These are phyloP conservation scores for Agaricus blazei DNA, from an alignment of 768 basidiomycete genomes.

Conservation along the genomic window DNA sequence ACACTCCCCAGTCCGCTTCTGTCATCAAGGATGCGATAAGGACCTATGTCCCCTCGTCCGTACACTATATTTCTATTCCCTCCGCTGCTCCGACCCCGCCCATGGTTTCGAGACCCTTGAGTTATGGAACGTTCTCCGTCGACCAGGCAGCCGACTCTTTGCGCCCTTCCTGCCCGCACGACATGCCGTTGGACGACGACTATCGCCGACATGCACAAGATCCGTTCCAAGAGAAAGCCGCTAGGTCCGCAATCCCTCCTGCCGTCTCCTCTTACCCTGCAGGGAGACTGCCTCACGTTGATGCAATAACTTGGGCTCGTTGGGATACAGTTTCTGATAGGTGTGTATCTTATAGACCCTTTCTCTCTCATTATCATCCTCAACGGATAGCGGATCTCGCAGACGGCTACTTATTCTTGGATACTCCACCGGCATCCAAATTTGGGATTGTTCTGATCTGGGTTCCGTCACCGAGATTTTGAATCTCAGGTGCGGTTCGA, in stretches of 20 bases:
- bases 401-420: constrained; percentile 23
- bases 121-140: constrained; percentile 5
- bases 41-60: constrained; percentile 48
- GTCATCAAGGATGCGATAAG: constrained; percentile 24
- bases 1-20: constrained; percentile 1
- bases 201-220: too few relatives aligned
- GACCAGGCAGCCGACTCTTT: background rate
- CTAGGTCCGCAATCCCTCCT: too few relatives aligned
- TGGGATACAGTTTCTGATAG: constrained; percentile 5
- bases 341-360: background rate
- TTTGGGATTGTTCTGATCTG: constrained; percentile 59
- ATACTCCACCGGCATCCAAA: constrained; percentile 45
- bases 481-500: constrained; percentile 30
- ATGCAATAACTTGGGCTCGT: constrained; percentile 1
- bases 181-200: too few relatives aligned
- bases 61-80: constrained; percentile 23
- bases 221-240: too few relatives aligned
- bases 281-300: background rate
- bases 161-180: too few relatives aligned
- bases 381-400: background rate
- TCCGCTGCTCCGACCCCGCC: constrained; percentile 43
- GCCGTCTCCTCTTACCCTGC: too few relatives aligned
- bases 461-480: constrained; percentile 42
- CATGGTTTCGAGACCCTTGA: constrained; percentile 29
- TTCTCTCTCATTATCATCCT: background rate